phyloP scores from a whole-genome alignment of 1,139 yeast genomes.

The Meyerozyma guilliermondii region DNA sequence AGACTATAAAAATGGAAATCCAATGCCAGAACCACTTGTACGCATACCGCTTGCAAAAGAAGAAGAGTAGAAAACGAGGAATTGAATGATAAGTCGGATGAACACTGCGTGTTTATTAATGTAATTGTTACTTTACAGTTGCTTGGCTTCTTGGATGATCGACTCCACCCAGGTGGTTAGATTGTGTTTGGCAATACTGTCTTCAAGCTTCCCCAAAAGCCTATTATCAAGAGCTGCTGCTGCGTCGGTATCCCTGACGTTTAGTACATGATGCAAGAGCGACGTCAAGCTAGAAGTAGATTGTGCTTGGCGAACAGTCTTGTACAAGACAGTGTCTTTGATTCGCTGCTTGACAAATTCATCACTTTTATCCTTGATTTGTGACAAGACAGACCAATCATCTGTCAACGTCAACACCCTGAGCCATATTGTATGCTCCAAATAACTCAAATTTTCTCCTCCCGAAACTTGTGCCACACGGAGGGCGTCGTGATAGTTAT shows the following conservation, averaged over 20 bases:
- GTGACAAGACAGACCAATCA: conserved; percentile 47
- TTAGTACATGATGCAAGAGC: background rate
- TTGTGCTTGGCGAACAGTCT: conserved; percentile 27
- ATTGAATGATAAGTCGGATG: background rate
- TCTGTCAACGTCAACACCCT: conserved; percentile 53
- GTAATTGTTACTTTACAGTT: no score
- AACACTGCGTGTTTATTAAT: background rate
- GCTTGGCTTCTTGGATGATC: conserved; percentile 13
- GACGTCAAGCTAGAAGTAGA: conserved; percentile 6
- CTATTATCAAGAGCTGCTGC: conserved; percentile 18
- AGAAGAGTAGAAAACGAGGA: background rate
- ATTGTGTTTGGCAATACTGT: conserved; percentile 14
- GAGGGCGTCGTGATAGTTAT: conserved; percentile 33
- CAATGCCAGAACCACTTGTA: conserved; percentile 57
- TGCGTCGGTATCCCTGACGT: conserved; percentile 5
- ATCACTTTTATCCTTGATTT: conserved; percentile 39
- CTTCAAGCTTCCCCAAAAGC: conserved; percentile 13
- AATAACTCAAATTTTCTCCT: conserved; percentile 18
- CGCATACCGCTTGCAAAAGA: conserved; percentile 51
- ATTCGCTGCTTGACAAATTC: conserved; percentile 35
- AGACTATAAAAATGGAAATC: conserved; percentile 35
- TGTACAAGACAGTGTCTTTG: conserved; percentile 42
- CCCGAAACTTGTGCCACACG: conserved; percentile 25
- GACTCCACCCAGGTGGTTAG: conserved; percentile 30
- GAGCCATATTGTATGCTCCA: conserved; percentile 50